Evolutionary conservation across 2,329 filamentous ascomycete species (phyloP).

Genomic region (Ophioceras dolichostomum): DNA sequence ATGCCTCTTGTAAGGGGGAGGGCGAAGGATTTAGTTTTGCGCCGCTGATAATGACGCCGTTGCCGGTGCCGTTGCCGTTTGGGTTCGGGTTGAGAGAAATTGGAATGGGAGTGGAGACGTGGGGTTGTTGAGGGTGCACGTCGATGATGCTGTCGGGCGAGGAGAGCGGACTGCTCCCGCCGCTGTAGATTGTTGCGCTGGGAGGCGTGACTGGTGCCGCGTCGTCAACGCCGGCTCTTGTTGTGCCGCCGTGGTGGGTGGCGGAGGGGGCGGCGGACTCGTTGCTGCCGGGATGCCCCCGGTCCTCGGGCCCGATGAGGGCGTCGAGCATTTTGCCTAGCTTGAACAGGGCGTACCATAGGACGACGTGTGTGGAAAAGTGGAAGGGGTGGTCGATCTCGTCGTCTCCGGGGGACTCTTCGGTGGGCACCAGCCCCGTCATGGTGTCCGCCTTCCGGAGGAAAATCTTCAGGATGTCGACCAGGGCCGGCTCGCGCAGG

Average conservation of each 20-base stretch:
- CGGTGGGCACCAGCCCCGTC: slow-evolving; percentile 7
- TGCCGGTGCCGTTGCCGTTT: background rate
- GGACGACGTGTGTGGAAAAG: slow-evolving; percentile 10
- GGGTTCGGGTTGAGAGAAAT: too few species aligned
- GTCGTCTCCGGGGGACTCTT: slow-evolving; percentile 11
- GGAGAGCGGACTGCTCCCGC: background rate
- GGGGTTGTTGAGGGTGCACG: too few species aligned
- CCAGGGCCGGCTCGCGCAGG: slow-evolving; percentile 2
- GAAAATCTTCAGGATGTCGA: slow-evolving; percentile 5
- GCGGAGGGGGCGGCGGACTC: background rate
- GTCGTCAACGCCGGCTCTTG: too few species aligned
- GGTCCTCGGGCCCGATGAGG: background rate
- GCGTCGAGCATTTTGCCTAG: slow-evolving; percentile 1
- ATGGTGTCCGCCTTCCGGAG: slow-evolving; percentile 1
- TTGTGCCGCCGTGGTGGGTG: too few species aligned
- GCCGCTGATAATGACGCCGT: background rate
- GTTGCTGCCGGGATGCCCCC: background rate
- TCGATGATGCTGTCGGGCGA: background rate
- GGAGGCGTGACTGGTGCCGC: too few species aligned
- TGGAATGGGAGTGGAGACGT: too few species aligned
- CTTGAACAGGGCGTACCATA: slow-evolving; percentile 8
- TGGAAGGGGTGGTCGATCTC: slow-evolving; percentile 7
- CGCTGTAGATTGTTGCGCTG: background rate
- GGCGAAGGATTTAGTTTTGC: too few species aligned
- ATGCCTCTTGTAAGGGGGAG: background rate